Conservation (phyloP, 805 yeast species). For the Saturnispora saitoi region DNA sequence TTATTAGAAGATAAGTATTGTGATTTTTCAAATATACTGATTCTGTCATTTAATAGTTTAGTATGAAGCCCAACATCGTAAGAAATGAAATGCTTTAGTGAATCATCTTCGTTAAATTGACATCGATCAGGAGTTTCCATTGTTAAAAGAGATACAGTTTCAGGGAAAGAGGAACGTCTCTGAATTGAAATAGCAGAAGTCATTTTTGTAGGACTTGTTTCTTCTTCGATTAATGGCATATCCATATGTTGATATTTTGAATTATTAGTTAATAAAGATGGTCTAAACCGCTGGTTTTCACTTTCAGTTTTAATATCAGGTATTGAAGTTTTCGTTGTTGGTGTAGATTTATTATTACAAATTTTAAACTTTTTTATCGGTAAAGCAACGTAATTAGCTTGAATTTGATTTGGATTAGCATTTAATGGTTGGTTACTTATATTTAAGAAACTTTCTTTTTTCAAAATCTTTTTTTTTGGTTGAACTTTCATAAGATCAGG, state of each 20-base stretch:
- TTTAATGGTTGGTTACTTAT: conserved; percentile 7
- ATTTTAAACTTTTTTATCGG: conserved; percentile 9
- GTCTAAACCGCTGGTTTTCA: neutral
- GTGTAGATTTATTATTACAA: conserved; percentile 5
- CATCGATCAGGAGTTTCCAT: conserved; percentile 9
- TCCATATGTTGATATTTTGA: conserved; percentile 6
- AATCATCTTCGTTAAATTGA: conserved; percentile 11
- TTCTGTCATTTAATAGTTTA: neutral
- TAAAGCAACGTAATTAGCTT: neutral
- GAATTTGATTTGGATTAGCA: neutral
- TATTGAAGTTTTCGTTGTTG: conserved; percentile 8
- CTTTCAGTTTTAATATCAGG: conserved; percentile 3
- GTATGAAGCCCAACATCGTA: conserved; percentile 25
- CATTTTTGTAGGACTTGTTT: neutral
- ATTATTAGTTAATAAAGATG: neutral
- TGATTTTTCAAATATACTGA: neutral
- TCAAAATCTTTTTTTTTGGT: conserved; percentile 17
- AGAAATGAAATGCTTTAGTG: conserved; percentile 26
- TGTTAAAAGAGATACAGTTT: conserved; percentile 15
- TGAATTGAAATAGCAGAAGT: conserved; percentile 11
- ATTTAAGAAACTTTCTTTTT: conserved; percentile 26
- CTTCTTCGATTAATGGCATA: conserved; percentile 12
- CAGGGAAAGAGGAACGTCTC: conserved; percentile 21
- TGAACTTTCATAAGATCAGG: neutral
- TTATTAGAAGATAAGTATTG: neutral